Conservation (phyloP, 306 rosid genomes). For the Rubus idaeus region DNA sequence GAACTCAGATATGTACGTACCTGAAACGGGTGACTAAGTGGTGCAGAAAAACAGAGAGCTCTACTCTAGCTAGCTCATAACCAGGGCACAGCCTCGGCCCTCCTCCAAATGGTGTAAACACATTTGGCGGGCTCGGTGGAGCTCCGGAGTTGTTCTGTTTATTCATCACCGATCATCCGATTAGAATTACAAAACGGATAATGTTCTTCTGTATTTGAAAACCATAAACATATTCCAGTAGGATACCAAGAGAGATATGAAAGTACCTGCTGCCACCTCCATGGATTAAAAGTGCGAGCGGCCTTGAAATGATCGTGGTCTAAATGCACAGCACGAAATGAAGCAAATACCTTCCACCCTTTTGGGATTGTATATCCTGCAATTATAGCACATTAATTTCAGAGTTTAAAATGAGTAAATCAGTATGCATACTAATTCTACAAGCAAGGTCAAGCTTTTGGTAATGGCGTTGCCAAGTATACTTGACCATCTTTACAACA, state of each 20-base stretch:
- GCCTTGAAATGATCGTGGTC: slow-evolving; percentile 80
- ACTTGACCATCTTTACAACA: no score
- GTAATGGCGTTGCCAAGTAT: no score
- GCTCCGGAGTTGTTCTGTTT: slow-evolving; percentile 55
- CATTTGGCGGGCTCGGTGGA: slow-evolving; percentile 35
- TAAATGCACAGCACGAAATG: slow-evolving; percentile 88
- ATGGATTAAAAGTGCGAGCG: slow-evolving; percentile 88
- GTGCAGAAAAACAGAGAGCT: slow-evolving; percentile 88
- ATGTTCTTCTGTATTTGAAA: not conserved
- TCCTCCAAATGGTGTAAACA: slow-evolving; percentile 90
- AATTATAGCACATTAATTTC: not conserved
- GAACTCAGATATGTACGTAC: slow-evolving; percentile 25
- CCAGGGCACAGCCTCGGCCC: slow-evolving; percentile 94
- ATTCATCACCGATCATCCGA: slow-evolving; percentile 1
- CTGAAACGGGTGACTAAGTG: slow-evolving; percentile 75
- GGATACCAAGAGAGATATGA: not conserved
- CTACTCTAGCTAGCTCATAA: slow-evolving; percentile 87
- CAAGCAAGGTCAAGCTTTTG: no score
- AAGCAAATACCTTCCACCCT: slow-evolving; percentile 92
- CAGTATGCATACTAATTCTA: no score
- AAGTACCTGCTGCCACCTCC: slow-evolving; percentile 88
- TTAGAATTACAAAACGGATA: slow-evolving; percentile 9
- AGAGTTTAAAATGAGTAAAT: not conserved
- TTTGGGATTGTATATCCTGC: slow-evolving; percentile 89
- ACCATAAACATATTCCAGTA: not conserved